These are phyloP conservation scores for Cyberlindnera lachancei DNA, from an alignment of 805 yeast species.

Conservation along the genomic window DNA sequence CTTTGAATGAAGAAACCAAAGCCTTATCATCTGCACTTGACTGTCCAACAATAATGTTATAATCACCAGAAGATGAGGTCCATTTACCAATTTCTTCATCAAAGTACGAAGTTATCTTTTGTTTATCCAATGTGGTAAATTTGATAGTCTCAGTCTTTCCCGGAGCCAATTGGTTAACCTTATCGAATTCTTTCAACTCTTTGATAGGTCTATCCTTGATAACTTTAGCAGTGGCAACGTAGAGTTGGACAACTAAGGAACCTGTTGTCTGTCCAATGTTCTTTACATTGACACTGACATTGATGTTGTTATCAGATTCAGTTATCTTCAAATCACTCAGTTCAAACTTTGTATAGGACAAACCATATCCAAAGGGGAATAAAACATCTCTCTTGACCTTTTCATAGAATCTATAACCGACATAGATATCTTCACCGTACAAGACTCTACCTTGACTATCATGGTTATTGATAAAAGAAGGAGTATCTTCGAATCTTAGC, in stretches of 20 bases:
- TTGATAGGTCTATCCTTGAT: conserved; percentile 43
- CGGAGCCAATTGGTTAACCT: conserved; percentile 36
- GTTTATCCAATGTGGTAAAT: conserved; percentile 33
- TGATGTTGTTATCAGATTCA: conserved; percentile 17
- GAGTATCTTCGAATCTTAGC: conserved; percentile 41
- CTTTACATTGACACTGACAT: conserved; percentile 26
- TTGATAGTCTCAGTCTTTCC: conserved; percentile 33
- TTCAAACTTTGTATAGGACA: conserved; percentile 49
- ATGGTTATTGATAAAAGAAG: conserved; percentile 45
- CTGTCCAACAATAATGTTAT: conserved; percentile 40
- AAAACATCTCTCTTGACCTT: conserved; percentile 39
- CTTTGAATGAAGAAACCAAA: conserved; percentile 8
- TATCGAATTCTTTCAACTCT: conserved; percentile 51
- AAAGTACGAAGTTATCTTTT: conserved; percentile 46
- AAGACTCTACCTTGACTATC: conserved; percentile 44
- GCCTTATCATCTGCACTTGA: conserved; percentile 22
- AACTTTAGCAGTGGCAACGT: conserved; percentile 31
- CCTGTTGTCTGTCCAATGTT: conserved; percentile 44
- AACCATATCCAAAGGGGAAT: conserved; percentile 54
- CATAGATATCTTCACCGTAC: conserved; percentile 61
- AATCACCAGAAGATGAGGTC: conserved; percentile 43
- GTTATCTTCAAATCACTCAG: conserved; percentile 29
- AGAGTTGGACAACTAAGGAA: conserved; percentile 48
- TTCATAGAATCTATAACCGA: conserved; percentile 56
- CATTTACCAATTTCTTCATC: conserved; percentile 41